Percentiles rank a stretch among this genome's conserved stretches.
phyloP scores from a whole-genome alignment of 176 grass and related monocot genomes.

The barley (Hordeum vulgare) region DNA sequence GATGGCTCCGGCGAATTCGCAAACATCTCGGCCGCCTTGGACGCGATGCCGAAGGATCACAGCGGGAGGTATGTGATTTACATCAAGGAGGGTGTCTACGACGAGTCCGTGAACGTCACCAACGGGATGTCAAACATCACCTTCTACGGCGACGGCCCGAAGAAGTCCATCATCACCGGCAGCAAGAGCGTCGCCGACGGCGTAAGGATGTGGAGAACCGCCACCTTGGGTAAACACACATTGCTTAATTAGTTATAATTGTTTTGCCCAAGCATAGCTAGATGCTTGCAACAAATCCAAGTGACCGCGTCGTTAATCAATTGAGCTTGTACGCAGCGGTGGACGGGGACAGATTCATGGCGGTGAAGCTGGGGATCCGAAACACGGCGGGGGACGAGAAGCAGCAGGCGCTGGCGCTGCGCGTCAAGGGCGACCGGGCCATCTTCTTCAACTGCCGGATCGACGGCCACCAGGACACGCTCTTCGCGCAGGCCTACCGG shows the following conservation, averaged over 20 bases:
- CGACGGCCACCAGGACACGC: constrained; percentile 87
- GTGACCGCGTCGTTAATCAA: neutral
- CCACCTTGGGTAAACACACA: constrained; percentile 44
- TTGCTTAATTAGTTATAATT: neutral
- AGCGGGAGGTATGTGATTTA: constrained; percentile 66
- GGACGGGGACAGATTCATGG: constrained; percentile 65
- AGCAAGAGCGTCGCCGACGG: constrained; percentile 66
- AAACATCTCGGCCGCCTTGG: constrained; percentile 71
- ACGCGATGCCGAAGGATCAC: constrained; percentile 45
- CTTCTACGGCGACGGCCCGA: constrained; percentile 74
- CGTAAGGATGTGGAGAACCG: constrained; percentile 57
- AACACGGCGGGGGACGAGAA: constrained; percentile 77
- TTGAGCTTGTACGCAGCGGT: constrained; percentile 28
- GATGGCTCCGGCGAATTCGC: constrained; percentile 66
- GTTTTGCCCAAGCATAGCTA: no score
- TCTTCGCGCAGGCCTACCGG: constrained; percentile 75
- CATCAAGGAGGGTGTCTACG: constrained; percentile 82
- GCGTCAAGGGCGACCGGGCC: constrained; percentile 52
- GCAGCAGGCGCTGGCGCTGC: constrained; percentile 73
- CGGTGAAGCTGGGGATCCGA: constrained; percentile 42
- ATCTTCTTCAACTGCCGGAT: constrained; percentile 82
- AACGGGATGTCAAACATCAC: constrained; percentile 48
- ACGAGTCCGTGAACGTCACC: constrained; percentile 62
- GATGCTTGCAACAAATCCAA: no score
- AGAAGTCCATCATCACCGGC: constrained; percentile 67